phyloP scores from a whole-genome alignment of 208 protist genomes.

The Trypanosoma platydactyli region DNA sequence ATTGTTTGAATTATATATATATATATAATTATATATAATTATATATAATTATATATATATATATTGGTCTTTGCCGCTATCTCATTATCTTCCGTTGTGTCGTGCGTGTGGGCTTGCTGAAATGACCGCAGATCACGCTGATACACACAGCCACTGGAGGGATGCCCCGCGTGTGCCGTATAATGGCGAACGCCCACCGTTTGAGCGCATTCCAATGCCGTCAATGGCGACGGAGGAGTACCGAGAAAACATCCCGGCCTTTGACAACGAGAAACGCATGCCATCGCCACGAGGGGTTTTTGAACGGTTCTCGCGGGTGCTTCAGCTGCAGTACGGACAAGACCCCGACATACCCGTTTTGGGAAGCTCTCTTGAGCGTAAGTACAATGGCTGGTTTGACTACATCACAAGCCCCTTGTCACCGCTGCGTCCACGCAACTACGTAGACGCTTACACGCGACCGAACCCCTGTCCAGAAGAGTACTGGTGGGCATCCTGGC shows the following conservation, averaged over 20 bases:
- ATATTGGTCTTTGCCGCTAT: too few relatives aligned
- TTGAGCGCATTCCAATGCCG: slow-evolving; percentile 46
- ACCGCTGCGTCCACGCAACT: slow-evolving; percentile 61
- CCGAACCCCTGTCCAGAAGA: slow-evolving; percentile 84
- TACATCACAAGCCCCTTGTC: slow-evolving; percentile 57
- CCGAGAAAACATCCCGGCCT: slow-evolving; percentile 61
- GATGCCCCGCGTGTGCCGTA: slow-evolving; percentile 12
- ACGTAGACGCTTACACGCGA: slow-evolving; percentile 69
- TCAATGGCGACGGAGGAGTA: slow-evolving; percentile 68
- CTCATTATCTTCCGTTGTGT: too few relatives aligned
- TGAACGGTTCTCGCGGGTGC: slow-evolving; percentile 52
- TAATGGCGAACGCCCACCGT: slow-evolving; percentile 28
- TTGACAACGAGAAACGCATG: slow-evolving; percentile 50
- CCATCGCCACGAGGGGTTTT: slow-evolving; percentile 40
- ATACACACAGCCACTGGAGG: slow-evolving; percentile 18
- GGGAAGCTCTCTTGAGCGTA: slow-evolving; percentile 43
- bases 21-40: too few relatives aligned
- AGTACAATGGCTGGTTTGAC: slow-evolving; percentile 56
- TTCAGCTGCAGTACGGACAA: slow-evolving; percentile 64
- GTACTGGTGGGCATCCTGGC: slow-evolving; percentile 81
- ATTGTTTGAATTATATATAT: too few relatives aligned
- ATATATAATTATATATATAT: too few relatives aligned
- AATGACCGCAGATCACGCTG: slow-evolving; percentile 3
- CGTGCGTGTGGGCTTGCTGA: background rate
- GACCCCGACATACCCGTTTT: slow-evolving; percentile 69